phyloP scores from a whole-genome alignment of 805 yeast species.

The Candida taoyuanica region DNA sequence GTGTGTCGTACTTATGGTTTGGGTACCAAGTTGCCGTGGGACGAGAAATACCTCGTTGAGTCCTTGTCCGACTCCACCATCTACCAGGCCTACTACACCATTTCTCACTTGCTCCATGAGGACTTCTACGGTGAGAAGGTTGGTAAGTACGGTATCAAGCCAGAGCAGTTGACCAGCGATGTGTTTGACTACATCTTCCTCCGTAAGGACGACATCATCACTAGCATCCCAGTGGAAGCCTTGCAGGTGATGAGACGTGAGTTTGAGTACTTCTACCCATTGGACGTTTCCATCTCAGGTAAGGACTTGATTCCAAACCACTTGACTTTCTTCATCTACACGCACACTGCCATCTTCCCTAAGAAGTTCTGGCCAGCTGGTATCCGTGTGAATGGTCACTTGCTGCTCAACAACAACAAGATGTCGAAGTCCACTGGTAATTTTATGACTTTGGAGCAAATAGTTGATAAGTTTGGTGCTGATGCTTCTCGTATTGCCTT shows the following conservation, averaged over 20 bases:
- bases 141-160: conserved; percentile 70
- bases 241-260: conserved; percentile 80
- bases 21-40: conserved; percentile 97
- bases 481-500: conserved; percentile 96
- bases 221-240: conserved; percentile 76
- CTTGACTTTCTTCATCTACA: conserved; percentile 90
- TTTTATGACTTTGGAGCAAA: conserved; percentile 84
- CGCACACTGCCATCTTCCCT: conserved; percentile 91
- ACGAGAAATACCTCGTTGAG: conserved; percentile 86
- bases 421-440: conserved; percentile 98
- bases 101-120: conserved; percentile 77
- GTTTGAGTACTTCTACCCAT: conserved; percentile 94
- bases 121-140: conserved; percentile 76
- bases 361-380: conserved; percentile 91
- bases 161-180: conserved; percentile 87
- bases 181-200: conserved; percentile 89
- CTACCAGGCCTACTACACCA: conserved; percentile 92
- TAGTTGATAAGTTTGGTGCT: conserved; percentile 88
- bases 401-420: conserved; percentile 91
- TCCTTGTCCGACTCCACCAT: conserved; percentile 94
- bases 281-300: conserved; percentile 89
- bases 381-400: conserved; percentile 91
- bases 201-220: conserved; percentile 41
- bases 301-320: conserved; percentile 97
- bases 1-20: conserved; percentile 94